Evolutionary conservation across 352 stramenopile genomes (phyloP).

Genomic region (Phytophthora vignae): DNA sequence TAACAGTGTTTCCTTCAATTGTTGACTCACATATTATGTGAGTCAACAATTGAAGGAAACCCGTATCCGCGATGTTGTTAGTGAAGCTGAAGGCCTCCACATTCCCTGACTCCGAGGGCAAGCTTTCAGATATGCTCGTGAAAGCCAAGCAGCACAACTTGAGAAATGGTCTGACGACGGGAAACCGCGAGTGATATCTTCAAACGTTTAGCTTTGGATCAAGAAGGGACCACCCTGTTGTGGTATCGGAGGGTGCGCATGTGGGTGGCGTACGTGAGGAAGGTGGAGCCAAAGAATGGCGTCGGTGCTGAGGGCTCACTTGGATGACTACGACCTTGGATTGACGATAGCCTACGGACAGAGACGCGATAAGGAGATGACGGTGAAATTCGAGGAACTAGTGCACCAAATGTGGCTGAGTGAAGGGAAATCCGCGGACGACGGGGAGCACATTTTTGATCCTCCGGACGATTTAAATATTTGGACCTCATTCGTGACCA

Average conservation of each 20-base stretch:
- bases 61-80: background rate
- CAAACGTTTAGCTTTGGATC: background rate
- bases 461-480: background rate
- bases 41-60: background rate
- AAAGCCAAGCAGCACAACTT: background rate
- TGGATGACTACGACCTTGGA: background rate
- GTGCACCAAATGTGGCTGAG: background rate
- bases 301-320: background rate
- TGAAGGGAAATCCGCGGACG: background rate
- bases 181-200: background rate
- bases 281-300: background rate
- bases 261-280: background rate
- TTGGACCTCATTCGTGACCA: background rate
- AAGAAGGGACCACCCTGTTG: background rate
- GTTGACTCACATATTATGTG: too few relatives aligned
- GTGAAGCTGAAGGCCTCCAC: background rate
- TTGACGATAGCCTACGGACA: background rate
- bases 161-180: background rate
- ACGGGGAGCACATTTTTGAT: background rate
- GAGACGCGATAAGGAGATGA: background rate
- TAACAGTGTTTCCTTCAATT: too few relatives aligned
- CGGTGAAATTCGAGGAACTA: background rate
- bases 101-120: background rate
- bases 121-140: background rate
- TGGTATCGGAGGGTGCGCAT: background rate